Evolutionary conservation across 306 rosid genomes (phyloP).

Genomic region (Prunus mira): DNA sequence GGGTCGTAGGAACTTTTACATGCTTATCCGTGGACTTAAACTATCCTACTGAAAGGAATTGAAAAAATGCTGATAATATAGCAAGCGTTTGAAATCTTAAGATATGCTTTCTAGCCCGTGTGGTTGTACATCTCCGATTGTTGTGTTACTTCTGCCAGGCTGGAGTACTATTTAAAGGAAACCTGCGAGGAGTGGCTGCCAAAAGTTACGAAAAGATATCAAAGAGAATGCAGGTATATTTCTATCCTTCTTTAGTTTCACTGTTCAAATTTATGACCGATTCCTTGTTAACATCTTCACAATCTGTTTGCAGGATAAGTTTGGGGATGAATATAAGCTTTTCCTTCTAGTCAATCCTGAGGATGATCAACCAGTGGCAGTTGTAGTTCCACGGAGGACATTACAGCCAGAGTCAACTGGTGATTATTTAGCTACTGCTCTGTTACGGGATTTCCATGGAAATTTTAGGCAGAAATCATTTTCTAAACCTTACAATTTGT

Average conservation of each 20-base stretch:
- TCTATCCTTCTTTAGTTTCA: slow-evolving; percentile 5
- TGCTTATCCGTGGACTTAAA: background rate
- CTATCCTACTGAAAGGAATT: background rate
- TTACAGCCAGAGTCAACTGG: slow-evolving; percentile 93
- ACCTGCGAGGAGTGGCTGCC: slow-evolving; percentile 84
- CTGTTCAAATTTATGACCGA: slow-evolving; percentile 7
- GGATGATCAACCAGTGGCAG: slow-evolving; percentile 96
- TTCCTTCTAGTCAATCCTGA: slow-evolving; percentile 91
- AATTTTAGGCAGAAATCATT: background rate
- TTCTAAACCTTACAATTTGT: slow-evolving; percentile 17
- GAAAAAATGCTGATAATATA: background rate
- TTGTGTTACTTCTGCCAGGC: slow-evolving; percentile 48
- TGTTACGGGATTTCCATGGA: background rate
- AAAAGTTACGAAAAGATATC: slow-evolving; percentile 85
- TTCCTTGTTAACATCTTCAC: slow-evolving; percentile 24
- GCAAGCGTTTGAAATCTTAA: background rate
- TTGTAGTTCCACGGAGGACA: slow-evolving; percentile 83
- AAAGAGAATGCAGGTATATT: slow-evolving; percentile 68
- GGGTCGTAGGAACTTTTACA: background rate
- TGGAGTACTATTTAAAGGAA: slow-evolving; percentile 95
- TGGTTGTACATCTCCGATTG: background rate
- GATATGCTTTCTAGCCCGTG: background rate
- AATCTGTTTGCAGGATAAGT: slow-evolving; percentile 56
- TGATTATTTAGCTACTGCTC: slow-evolving; percentile 31
- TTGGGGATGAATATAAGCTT: slow-evolving; percentile 79